These are phyloP conservation scores for Wickerhamomyces chaumierensis DNA, from an alignment of 805 yeast genomes.

Conservation along the genomic window DNA sequence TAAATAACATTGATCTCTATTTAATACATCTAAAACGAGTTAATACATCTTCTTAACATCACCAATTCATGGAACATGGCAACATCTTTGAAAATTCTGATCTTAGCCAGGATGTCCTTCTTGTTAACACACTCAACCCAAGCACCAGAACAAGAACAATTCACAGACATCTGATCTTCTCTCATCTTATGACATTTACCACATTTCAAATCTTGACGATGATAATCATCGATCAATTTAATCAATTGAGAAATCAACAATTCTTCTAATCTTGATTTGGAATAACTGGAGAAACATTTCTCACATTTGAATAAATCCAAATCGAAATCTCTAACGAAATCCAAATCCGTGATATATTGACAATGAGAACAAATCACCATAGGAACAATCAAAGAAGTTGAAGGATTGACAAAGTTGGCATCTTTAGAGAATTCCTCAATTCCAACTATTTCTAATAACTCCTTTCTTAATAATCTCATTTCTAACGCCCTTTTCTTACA, in stretches of 20 bases:
- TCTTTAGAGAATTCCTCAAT: slow-evolving; percentile 75
- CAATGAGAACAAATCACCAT: slow-evolving; percentile 75
- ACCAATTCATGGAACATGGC: slow-evolving; percentile 50
- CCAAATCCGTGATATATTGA: slow-evolving; percentile 62
- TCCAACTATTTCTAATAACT: slow-evolving; percentile 61
- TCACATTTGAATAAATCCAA: slow-evolving; percentile 43
- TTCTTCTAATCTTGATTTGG: slow-evolving; percentile 69
- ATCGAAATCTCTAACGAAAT: slow-evolving; percentile 64
- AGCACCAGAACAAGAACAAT: slow-evolving; percentile 82
- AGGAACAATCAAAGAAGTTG: slow-evolving; percentile 53
- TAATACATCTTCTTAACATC: slow-evolving; percentile 29
- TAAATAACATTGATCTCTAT: no score
- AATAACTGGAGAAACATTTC: slow-evolving; percentile 53
- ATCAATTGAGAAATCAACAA: slow-evolving; percentile 55
- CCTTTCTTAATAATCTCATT: slow-evolving; percentile 63
- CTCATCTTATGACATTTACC: slow-evolving; percentile 60
- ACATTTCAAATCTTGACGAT: slow-evolving; percentile 76
- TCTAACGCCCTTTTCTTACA: slow-evolving; percentile 59
- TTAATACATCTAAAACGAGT: slow-evolving; percentile 7
- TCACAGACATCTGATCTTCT: slow-evolving; percentile 55
- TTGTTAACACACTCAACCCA: slow-evolving; percentile 54
- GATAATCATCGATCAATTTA: slow-evolving; percentile 44
- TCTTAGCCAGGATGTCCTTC: slow-evolving; percentile 30
- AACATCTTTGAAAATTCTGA: slow-evolving; percentile 44
- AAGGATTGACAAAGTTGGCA: slow-evolving; percentile 65